These are phyloP conservation scores for Rhodomyrtus tomentosa DNA, from an alignment of 345 rosid genomes.

Conservation along the genomic window DNA sequence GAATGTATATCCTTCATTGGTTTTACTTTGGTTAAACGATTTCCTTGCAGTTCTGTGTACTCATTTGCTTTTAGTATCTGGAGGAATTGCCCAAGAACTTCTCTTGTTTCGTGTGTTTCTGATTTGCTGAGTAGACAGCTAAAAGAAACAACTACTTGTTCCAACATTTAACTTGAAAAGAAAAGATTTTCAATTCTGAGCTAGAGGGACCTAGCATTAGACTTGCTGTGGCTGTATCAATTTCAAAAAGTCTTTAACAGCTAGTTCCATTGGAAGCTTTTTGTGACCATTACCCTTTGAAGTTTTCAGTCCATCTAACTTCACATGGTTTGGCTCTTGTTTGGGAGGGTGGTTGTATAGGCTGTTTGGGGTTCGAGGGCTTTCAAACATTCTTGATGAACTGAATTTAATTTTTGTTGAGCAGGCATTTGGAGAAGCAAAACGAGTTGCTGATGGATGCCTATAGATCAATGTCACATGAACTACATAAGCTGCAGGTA, in stretches of 20 bases:
- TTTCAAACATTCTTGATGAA: not conserved
- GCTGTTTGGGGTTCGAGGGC: not conserved
- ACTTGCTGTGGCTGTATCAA: not conserved
- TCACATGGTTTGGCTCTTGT: not conserved
- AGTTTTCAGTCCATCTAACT: not conserved
- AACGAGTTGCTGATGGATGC: not conserved
- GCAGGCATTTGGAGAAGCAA: slow-evolving; percentile 12
- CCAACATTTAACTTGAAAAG: not conserved
- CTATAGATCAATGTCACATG: slow-evolving; percentile 1
- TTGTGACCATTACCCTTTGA: not conserved
- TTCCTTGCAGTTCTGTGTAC: not conserved
- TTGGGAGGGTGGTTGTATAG: not conserved
- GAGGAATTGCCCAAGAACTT: not conserved
- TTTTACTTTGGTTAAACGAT: not conserved
- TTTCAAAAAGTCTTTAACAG: accelerated
- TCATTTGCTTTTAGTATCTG: not conserved
- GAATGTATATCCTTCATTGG: not conserved
- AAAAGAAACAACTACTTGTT: not conserved
- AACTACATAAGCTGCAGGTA: slow-evolving; percentile 12
- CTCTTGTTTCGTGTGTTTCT: not conserved
- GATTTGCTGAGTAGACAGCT: not conserved
- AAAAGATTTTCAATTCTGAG: not conserved
- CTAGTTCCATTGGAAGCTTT: not conserved
- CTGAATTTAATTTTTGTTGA: not conserved
- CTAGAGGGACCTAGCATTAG: accelerated